Evolutionary conservation across 331 rosid species (phyloP).

Genomic region (Acacia pycnantha): DNA sequence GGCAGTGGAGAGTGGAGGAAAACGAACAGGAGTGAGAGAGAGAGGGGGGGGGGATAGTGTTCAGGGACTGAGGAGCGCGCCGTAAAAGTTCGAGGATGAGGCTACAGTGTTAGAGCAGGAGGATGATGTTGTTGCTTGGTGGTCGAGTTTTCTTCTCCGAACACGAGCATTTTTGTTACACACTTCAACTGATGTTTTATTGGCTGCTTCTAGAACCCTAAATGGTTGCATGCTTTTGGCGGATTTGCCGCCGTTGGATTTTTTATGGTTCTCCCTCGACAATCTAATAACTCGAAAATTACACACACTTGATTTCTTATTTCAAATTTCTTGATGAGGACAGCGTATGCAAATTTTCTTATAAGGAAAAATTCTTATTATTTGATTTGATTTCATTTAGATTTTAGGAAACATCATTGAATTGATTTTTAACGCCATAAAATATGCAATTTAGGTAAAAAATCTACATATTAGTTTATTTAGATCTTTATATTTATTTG

Average conservation of each 20-base stretch:
- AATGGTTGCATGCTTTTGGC: background rate
- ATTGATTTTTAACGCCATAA: background rate
- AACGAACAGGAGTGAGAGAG: background rate
- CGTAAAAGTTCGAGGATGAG: conserved; percentile 35
- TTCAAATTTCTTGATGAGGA: background rate
- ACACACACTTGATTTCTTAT: too few species aligned
- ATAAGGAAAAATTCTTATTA: background rate
- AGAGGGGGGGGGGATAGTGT: background rate
- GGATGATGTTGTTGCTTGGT: background rate
- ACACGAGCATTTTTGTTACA: background rate
- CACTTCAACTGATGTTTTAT: background rate
- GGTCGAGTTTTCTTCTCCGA: background rate
- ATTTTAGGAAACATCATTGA: background rate
- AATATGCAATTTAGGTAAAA: background rate
- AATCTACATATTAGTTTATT: background rate
- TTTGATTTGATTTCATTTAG: background rate
- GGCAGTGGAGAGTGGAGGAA: background rate
- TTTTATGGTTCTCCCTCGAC: background rate
- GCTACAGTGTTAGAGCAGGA: conserved; percentile 6
- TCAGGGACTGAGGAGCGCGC: background rate
- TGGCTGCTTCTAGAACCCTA: conserved; percentile 15
- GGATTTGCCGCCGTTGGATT: background rate
- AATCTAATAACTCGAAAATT: background rate
- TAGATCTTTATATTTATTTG: background rate
- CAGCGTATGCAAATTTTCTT: too few species aligned